Base-by-base conservation (phyloP, 768 basidiomycete genomes). In the Tulasnella sp. region DNA sequence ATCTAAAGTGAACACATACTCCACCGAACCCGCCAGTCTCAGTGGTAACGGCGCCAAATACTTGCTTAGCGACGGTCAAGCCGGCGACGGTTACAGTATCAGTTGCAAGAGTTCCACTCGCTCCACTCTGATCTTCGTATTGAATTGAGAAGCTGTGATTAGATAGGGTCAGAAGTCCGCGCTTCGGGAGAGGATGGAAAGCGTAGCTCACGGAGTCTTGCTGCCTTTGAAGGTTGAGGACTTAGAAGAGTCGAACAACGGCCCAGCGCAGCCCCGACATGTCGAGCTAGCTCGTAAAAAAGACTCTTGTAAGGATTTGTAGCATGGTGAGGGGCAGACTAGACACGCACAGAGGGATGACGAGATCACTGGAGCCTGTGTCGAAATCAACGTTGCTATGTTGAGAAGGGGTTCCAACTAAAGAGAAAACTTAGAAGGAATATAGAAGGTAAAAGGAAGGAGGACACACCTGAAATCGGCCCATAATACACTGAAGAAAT, bases 31-130 rank as follows among this genome's bases (percentile, higher is more conserved):
- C 42, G 17, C 35, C 36, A n/a, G 7, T 47, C 47, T 70, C 69
- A 6, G 22, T 22, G 6, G 41, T 42, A 8, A 70, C 35, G 32
- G 69, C 69, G 4, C 69, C 69, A 35, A 70, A 70, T 22, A 16
- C 52, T 35, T 70, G 69, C 14, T 22, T n/a, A 6, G 42, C 47
- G 44, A 70, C 42, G 19, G 69, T 70, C 32, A 70, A 62, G 6
- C 69, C 69, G 37, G 69, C 69, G 35, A 70, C 40, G 34, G 69
- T 70, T 32, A 70, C 69, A 44, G 69, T 52, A 62, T 70, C 69
- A 35, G 42, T 52, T 14, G 69, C 69, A 19, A 70, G 9, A 5
- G 41, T 70, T 36, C 69, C 69, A 29, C 35, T 36, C 14, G 69
- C 52, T 16, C 19, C 35, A 29, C 42, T 47, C 17, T 44, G 42